Conservation (phyloP, 805 yeast genomes). For the Yamadazyma sp. region DNA sequence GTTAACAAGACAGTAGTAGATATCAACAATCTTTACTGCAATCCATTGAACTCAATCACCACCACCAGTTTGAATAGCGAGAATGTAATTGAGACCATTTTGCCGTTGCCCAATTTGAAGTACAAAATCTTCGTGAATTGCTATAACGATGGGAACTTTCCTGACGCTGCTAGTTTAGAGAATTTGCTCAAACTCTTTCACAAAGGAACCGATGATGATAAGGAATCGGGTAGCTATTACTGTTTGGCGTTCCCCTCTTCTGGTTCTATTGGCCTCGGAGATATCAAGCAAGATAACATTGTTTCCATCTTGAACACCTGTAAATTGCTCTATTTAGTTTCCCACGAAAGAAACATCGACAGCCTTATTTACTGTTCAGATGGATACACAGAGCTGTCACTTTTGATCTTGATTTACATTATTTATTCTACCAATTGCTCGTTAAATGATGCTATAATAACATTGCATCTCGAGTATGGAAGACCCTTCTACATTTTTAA, state of each 20-base stretch:
- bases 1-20: slow-evolving; percentile 9
- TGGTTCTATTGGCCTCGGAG: slow-evolving; percentile 79
- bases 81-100: slow-evolving; percentile 22
- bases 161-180: slow-evolving; percentile 41
- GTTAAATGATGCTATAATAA: slow-evolving; percentile 64
- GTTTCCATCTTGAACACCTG: slow-evolving; percentile 66
- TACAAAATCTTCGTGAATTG: slow-evolving; percentile 61
- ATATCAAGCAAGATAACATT: slow-evolving; percentile 60
- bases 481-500: slow-evolving; percentile 85
- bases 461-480: slow-evolving; percentile 59
- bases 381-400: slow-evolving; percentile 89
- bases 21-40: slow-evolving; percentile 37
- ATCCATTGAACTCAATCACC: slow-evolving; percentile 52
- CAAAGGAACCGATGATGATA: slow-evolving; percentile 16
- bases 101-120: slow-evolving; percentile 49
- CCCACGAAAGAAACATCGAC: slow-evolving; percentile 33
- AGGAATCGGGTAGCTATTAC: slow-evolving; percentile 22
- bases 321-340: slow-evolving; percentile 54
- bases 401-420: slow-evolving; percentile 67
- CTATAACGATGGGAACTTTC: slow-evolving; percentile 58
- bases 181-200: slow-evolving; percentile 20
- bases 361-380: slow-evolving; percentile 76
- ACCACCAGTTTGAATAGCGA: slow-evolving; percentile 23
- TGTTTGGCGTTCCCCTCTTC: slow-evolving; percentile 75
- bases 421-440: slow-evolving; percentile 65